phyloP scores from a whole-genome alignment of 352 stramenopile species.

The Globisporangium paroecandrum region DNA sequence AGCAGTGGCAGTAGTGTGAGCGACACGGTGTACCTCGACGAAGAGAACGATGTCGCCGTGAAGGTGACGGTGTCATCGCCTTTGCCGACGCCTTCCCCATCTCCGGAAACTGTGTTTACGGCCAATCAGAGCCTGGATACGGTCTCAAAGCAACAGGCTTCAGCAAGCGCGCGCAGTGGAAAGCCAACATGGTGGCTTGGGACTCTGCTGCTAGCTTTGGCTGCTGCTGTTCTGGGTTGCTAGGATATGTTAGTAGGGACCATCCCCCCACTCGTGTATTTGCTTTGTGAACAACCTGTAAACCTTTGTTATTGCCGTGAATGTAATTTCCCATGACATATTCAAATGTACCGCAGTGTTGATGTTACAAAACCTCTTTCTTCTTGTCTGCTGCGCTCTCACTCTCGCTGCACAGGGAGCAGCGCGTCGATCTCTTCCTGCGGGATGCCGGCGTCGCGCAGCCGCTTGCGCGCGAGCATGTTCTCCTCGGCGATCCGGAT shows the following conservation, averaged over 20 bases:
- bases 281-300: too few species aligned
- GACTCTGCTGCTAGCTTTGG: neutral
- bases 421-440: constrained; percentile 20
- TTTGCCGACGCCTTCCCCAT: neutral
- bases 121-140: neutral
- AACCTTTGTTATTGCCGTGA: too few species aligned
- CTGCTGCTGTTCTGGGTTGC: neutral
- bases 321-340: neutral
- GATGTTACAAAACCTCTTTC: neutral
- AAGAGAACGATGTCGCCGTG: neutral
- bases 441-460: constrained; percentile 31
- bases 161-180: neutral
- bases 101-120: neutral
- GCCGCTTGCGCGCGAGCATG: constrained; percentile 36
- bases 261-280: too few species aligned
- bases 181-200: neutral
- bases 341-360: neutral
- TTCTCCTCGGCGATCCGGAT: constrained; percentile 18
- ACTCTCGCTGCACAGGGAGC: constrained; percentile 11
- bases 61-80: neutral
- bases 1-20: constrained; percentile 9
- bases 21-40: neutral
- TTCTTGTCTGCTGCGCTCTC: neutral
- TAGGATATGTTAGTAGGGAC: neutral
- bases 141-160: neutral